phyloP scores from a whole-genome alignment of 306 rosid species.

The Mimosa bimucronata region DNA sequence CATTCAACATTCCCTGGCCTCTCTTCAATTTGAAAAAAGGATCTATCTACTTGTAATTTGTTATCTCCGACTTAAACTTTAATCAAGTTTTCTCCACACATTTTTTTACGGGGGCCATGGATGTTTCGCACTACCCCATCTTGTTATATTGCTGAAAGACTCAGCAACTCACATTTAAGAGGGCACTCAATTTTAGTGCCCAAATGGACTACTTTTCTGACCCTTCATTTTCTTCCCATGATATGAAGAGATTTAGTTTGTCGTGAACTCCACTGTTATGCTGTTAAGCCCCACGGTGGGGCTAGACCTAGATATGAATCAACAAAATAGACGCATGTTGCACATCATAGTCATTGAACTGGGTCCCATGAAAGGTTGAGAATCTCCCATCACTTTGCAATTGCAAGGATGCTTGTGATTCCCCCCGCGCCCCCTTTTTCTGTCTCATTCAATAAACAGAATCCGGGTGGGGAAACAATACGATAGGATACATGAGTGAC shows the following conservation, averaged over 20 bases:
- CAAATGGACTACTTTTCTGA: neutral
- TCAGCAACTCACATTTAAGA: no score
- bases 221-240: neutral
- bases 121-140: neutral
- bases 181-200: neutral
- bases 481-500: neutral
- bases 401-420: neutral
- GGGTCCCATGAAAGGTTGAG: neutral
- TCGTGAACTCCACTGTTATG: neutral
- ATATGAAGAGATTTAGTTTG: neutral
- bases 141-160: no score
- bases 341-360: neutral
- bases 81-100: neutral
- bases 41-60: no score
- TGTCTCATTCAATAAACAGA: neutral
- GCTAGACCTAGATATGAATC: neutral
- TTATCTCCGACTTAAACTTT: neutral
- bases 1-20: no score
- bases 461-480: neutral
- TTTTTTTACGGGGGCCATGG: neutral
- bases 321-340: neutral
- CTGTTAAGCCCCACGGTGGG: neutral
- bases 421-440: neutral
- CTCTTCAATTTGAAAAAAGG: no score
- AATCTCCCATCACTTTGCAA: neutral